Evolutionary conservation across 1,139 yeast genomes (phyloP).

Genomic region (Yamadazyma dendronema): DNA sequence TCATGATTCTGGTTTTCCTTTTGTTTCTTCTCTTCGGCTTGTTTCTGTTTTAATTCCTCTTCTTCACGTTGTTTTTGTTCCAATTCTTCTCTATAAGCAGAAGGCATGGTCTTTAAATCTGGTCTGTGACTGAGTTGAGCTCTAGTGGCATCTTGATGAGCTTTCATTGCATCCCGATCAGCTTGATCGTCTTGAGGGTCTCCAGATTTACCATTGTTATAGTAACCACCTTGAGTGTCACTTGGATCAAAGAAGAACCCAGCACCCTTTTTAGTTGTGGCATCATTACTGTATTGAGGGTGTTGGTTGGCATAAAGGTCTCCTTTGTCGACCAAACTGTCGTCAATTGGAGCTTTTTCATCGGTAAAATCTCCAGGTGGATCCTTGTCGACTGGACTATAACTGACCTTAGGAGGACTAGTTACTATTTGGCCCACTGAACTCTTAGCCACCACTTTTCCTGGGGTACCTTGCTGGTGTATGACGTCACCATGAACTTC

Average conservation of each 20-base stretch:
- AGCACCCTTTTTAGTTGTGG: conserved; percentile 25
- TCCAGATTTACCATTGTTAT: conserved; percentile 13
- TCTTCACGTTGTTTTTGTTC: conserved; percentile 11
- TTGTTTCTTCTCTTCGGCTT: conserved; percentile 16
- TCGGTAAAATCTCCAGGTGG: conserved; percentile 35
- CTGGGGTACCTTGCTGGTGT: background rate
- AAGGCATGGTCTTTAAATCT: conserved; percentile 31
- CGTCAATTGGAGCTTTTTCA: conserved; percentile 30
- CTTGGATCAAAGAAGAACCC: conserved; percentile 37
- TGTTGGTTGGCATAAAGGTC: conserved; percentile 17
- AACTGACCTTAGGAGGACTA: conserved; percentile 29
- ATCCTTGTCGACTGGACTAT: conserved; percentile 28
- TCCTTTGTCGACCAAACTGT: conserved; percentile 16
- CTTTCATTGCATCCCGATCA: conserved; percentile 22
- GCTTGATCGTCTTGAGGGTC: conserved; percentile 3
- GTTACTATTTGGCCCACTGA: conserved; percentile 33
- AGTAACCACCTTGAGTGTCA: conserved; percentile 36
- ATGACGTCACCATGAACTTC: background rate
- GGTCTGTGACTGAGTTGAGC: conserved; percentile 22
- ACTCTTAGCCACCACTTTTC: conserved; percentile 14
- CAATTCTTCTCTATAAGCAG: conserved; percentile 22
- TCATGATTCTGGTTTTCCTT: conserved; percentile 4
- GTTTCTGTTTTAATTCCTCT: conserved; percentile 6
- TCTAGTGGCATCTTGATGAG: conserved; percentile 26
- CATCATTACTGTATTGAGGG: conserved; percentile 31